These are phyloP conservation scores for Eleusine indica DNA, from an alignment of 176 grass and related monocot genomes.

Conservation along the genomic window DNA sequence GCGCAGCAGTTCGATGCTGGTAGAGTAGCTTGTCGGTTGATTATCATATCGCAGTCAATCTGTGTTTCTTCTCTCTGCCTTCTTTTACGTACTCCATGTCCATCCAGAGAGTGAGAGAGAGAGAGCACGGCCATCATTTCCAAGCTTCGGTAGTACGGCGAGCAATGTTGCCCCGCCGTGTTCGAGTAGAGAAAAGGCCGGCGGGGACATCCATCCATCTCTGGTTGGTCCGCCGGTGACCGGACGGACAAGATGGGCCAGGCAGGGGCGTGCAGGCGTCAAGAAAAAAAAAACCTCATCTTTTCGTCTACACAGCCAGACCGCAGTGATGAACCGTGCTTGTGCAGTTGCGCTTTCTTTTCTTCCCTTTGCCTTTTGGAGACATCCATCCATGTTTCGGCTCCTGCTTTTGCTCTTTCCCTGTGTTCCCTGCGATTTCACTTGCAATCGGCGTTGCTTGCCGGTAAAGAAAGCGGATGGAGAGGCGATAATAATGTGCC, in stretches of 20 bases:
- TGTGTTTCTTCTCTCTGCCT: background rate
- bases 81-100: background rate
- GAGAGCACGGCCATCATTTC: constrained; percentile 13
- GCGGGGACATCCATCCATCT: background rate
- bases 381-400: constrained; percentile 31
- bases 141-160: background rate
- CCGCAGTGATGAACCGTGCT: constrained; percentile 33
- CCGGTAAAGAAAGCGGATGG: background rate
- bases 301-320: constrained; percentile 36
- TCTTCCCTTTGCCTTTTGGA: constrained; percentile 7
- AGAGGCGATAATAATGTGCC: background rate
- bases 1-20: constrained; percentile 11
- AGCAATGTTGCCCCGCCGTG: background rate
- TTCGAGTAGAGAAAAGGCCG: background rate
- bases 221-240: background rate
- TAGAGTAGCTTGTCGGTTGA: constrained; percentile 26
- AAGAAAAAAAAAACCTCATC: constrained; percentile 1
- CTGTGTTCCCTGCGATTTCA: background rate
- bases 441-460: background rate
- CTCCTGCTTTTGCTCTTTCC: background rate
- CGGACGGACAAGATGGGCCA: constrained; percentile 23
- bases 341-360: background rate
- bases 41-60: background rate
- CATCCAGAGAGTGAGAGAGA: background rate
- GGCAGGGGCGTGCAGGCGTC: background rate